Conservation (phyloP, 257 asterid species). For the Mitragyna speciosa region DNA sequence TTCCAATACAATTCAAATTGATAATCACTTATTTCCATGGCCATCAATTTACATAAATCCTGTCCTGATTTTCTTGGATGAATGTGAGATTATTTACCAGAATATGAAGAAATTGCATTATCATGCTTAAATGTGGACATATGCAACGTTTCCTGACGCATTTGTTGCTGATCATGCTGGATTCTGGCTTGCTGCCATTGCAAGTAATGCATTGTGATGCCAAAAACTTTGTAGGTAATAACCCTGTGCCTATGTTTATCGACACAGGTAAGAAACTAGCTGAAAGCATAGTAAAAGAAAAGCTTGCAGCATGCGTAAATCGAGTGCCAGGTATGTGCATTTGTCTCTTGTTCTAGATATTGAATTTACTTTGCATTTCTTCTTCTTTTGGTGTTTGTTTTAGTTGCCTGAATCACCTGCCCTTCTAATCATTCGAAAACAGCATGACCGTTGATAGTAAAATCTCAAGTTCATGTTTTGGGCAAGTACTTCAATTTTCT, state of each 20-base stretch:
- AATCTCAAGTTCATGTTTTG: not conserved
- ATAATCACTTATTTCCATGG: not conserved
- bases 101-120: not conserved
- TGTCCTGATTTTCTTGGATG: not conserved
- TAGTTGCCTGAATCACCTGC: not conserved
- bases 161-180: not conserved
- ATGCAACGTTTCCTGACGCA: not conserved
- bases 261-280: slow-evolving; percentile 81
- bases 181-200: not conserved
- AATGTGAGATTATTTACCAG: not conserved
- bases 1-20: not conserved
- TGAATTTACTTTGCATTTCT: slow-evolving; percentile 2
- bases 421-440: not conserved
- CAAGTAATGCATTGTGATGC: not conserved
- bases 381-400: not conserved
- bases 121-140: not conserved
- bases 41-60: not conserved
- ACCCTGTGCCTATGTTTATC: not conserved
- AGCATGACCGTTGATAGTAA: not conserved
- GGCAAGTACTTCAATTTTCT: not conserved
- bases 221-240: not conserved
- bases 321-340: slow-evolving; percentile 65
- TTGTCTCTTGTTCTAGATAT: slow-evolving; percentile 3
- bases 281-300: slow-evolving; percentile 83
- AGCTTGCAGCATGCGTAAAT: slow-evolving; percentile 96